Evolutionary conservation across 202 grass and related monocot species (phyloP), one percentile per base, ranked within the genome.

Genomic region (Carex sylvatica): DNA sequence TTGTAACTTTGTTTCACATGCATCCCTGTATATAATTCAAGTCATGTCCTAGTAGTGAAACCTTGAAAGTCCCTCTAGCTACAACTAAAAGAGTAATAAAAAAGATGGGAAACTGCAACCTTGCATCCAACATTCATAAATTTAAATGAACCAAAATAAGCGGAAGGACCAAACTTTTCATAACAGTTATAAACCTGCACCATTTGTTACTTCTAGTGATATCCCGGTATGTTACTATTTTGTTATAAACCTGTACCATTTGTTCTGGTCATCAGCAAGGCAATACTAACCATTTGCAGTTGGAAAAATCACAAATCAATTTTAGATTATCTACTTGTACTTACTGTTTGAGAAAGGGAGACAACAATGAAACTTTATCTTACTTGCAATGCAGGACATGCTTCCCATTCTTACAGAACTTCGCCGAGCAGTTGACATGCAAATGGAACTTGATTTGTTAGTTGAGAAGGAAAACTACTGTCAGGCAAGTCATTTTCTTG

Each of bases 351-450:
- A 77, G 51, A 33, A 76, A 35, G 56, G 72, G 72, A 55, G 52
- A n/a, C 52, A 56, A 19, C 52, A 77, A 77, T 11, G 49, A 6
- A 36, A 77, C 28, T 56, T 16, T 77, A 58, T 58, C 26, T 35
- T 36, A 33, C 26, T 74, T 84, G 75, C 83, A 85, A 83, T 86
- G 86, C 89, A 99, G 91, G 96, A 96, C 79, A 89, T 93, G 88
- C 89, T 99, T 93, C 89, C 93, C 51, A 82, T 96, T 88, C 96
- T 96, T 90, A 82, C 88, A 90, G 96, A 99, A 90, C 92, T 96
- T 85, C 88, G 88, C 47, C 85, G 85, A 83, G 89, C 91, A 85
- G 82, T 93, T 87, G 91, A 96, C 81, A 99, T 99, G 91, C 88
- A 99, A 75, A 88, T 90, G 88, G 91, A 99, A 75, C 93, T 99